Evolutionary conservation across 202 grass and related monocot species (phyloP).

Genomic region (Brachypodium distachyon): DNA sequence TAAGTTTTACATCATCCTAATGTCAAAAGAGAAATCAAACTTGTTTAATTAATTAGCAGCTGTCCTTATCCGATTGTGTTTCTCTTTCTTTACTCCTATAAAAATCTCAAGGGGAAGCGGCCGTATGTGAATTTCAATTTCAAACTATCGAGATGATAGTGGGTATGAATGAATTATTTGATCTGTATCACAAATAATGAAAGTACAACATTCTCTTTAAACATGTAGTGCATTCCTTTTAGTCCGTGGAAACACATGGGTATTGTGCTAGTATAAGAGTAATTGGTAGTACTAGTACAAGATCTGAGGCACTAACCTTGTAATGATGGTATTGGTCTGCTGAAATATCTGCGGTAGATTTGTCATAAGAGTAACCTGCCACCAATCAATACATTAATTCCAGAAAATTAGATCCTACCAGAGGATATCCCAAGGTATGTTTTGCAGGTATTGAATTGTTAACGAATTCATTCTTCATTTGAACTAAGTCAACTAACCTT

Average conservation of each 20-base stretch:
- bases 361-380: background rate
- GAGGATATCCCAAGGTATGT: background rate
- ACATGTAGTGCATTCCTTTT: too few relatives aligned
- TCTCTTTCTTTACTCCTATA: too few relatives aligned
- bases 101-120: too few relatives aligned
- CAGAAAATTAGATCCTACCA: background rate
- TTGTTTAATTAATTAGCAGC: background rate
- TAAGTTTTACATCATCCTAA: slow-evolving; percentile 78
- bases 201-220: too few relatives aligned
- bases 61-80: background rate
- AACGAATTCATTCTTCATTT: background rate
- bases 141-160: too few relatives aligned
- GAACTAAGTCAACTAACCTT: background rate
- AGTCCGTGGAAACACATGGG: too few relatives aligned
- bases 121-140: too few relatives aligned
- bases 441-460: background rate
- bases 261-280: too few relatives aligned
- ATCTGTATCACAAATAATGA: too few relatives aligned
- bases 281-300: background rate
- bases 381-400: background rate
- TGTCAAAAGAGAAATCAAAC: background rate
- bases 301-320: background rate
- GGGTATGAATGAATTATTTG: too few relatives aligned
- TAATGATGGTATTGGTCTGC: background rate
- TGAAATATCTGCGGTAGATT: background rate